phyloP scores from a whole-genome alignment of 176 grass and related monocot genomes.

The Oryza longistaminata region DNA sequence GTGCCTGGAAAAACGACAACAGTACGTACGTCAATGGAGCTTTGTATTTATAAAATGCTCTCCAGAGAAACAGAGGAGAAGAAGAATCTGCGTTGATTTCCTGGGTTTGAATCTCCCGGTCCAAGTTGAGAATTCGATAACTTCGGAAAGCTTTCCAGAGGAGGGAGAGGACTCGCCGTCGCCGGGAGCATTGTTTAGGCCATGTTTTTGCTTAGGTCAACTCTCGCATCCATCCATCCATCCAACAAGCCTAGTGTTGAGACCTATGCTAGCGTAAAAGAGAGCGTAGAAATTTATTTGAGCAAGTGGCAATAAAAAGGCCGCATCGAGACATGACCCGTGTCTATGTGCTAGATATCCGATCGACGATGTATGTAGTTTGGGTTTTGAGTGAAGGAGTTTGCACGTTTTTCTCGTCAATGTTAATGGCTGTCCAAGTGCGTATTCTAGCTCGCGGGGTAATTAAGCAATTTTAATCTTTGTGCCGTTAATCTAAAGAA shows the following conservation, averaged over 20 bases:
- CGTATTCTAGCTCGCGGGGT: neutral
- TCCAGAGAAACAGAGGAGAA: neutral
- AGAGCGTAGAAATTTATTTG: neutral
- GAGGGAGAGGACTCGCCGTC: neutral
- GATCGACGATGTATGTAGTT: neutral
- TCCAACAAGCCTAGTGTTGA: slow-evolving; percentile 19
- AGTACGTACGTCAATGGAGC: neutral
- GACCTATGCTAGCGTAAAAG: neutral
- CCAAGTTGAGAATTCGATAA: slow-evolving; percentile 42
- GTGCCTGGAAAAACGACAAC: slow-evolving; percentile 17
- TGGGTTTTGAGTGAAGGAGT: neutral
- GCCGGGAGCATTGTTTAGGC: slow-evolving; percentile 1
- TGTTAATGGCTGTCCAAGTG: neutral
- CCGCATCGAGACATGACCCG: slow-evolving; percentile 30
- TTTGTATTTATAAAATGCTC: neutral
- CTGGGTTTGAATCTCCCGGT: slow-evolving; percentile 28
- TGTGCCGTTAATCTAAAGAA: neutral
- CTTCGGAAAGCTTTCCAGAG: slow-evolving; percentile 13
- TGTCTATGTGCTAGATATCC: neutral
- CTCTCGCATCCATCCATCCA: slow-evolving; percentile 12
- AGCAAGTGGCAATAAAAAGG: slow-evolving; percentile 37
- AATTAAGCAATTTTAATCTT: neutral
- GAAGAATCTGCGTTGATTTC: slow-evolving; percentile 14
- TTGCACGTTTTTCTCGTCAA: neutral
- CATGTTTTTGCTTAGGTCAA: slow-evolving; percentile 30